A percentile compares a stretch with the other conserved stretches of the same genome.
These are phyloP conservation scores for Zoysia matrella DNA, from an alignment of 202 grass and related monocot genomes.

Conservation along the genomic window DNA sequence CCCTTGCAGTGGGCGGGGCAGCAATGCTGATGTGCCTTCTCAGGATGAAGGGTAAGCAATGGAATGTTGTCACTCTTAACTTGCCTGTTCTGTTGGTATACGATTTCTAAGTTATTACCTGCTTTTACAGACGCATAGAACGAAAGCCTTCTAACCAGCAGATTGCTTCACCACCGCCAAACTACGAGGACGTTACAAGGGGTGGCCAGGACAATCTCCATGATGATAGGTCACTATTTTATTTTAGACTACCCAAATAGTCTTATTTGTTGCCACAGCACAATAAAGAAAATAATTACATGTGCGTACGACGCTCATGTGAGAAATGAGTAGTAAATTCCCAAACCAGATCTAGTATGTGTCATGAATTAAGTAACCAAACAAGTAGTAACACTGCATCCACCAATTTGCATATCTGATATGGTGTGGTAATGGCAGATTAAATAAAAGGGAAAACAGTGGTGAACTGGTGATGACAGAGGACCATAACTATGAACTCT, in stretches of 20 bases:
- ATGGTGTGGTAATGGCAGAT: too few species aligned
- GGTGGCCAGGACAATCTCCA: conserved; percentile 57
- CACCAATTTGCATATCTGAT: background rate
- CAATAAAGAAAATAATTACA: background rate
- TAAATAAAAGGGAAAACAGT: background rate
- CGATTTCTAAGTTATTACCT: conserved; percentile 29
- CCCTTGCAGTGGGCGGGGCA: conserved; percentile 66
- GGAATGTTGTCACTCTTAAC: conserved; percentile 2
- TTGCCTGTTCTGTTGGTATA: conserved; percentile 28
- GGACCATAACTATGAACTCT: background rate
- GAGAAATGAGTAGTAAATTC: background rate
- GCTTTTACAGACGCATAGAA: conserved; percentile 63
- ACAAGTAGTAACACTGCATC: background rate
- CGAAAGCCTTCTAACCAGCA: conserved; percentile 75
- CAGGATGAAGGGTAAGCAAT: conserved; percentile 75
- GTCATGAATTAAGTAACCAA: background rate
- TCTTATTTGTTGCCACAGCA: background rate
- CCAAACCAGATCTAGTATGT: background rate
- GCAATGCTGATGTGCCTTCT: conserved; percentile 64
- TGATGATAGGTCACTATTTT: conserved; percentile 57
- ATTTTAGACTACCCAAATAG: background rate
- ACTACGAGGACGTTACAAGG: conserved; percentile 73
- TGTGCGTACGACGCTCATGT: background rate
- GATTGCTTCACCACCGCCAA: conserved; percentile 78
- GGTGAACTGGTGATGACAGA: background rate